Conservation (phyloP, 768 basidiomycete species). For the Suillus luteus region DNA sequence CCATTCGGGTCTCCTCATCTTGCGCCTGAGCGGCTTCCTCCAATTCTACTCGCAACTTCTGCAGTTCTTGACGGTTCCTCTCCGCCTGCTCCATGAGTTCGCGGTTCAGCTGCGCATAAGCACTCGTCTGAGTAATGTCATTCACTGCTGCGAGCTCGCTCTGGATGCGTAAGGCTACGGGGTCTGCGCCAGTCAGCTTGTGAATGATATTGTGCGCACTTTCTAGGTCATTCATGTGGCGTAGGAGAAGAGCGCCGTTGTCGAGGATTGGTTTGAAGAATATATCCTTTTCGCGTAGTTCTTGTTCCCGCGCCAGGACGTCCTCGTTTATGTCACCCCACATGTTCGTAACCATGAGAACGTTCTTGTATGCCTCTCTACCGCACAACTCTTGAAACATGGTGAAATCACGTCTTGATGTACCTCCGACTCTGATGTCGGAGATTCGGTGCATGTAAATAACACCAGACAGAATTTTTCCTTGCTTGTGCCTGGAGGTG, state of each 20-base stretch:
- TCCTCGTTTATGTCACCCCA: constrained; percentile 45
- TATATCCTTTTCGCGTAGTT: constrained; percentile 40
- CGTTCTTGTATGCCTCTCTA: constrained; percentile 48
- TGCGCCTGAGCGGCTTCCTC: constrained; percentile 43
- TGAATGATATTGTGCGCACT: constrained; percentile 51
- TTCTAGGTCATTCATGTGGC: constrained; percentile 43
- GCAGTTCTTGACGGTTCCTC: constrained; percentile 48
- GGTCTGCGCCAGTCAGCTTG: constrained; percentile 40
- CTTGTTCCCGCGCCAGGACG: constrained; percentile 44
- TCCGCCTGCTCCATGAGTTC: constrained; percentile 50
- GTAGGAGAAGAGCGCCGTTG: constrained; percentile 44
- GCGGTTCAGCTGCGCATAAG: constrained; percentile 51
- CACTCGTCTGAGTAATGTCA: constrained; percentile 54
- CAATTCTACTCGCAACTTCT: constrained; percentile 48
- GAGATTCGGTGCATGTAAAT: constrained; percentile 56
- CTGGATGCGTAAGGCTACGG: constrained; percentile 53
- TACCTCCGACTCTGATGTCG: constrained; percentile 50
- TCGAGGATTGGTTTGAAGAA: constrained; percentile 56
- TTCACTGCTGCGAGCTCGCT: constrained; percentile 50
- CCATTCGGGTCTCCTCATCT: constrained; percentile 49
- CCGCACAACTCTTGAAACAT: constrained; percentile 59
- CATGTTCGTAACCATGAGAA: constrained; percentile 56
- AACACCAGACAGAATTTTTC: constrained; percentile 45
- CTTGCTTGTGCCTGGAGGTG: constrained; percentile 33
- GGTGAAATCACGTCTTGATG: constrained; percentile 48